Evolutionary conservation across 2,329 filamentous ascomycete genomes (phyloP).

Genomic region (Coniochaeta sp.): DNA sequence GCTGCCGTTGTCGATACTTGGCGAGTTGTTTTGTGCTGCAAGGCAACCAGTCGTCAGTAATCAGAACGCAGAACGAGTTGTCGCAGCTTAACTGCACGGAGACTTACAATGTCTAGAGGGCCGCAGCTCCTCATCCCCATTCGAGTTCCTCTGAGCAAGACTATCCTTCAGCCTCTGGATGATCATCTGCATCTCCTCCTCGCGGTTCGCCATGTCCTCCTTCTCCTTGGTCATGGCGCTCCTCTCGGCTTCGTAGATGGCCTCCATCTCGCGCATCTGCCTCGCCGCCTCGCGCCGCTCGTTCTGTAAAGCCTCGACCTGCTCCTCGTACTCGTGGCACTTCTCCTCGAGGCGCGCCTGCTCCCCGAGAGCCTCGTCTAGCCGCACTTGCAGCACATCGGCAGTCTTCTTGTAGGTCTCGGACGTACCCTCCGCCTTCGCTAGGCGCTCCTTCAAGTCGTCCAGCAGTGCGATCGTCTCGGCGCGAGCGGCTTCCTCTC

Average conservation of each 20-base stretch:
- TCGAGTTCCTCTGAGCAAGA: conserved; percentile 63
- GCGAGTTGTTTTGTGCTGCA: conserved; percentile 47
- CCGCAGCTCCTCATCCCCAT: conserved; percentile 47
- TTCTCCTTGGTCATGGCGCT: conserved; percentile 85
- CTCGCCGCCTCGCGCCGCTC: conserved; percentile 78
- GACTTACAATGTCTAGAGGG: conserved; percentile 50
- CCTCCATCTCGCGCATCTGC: conserved; percentile 84
- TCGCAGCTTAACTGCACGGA: background rate
- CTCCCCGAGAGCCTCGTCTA: conserved; percentile 79
- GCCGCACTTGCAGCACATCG: conserved; percentile 73
- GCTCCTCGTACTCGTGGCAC: conserved; percentile 78
- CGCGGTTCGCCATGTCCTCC: conserved; percentile 73
- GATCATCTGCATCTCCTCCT: conserved; percentile 84
- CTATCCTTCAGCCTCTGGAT: conserved; percentile 90
- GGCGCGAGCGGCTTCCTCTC: conserved; percentile 67
- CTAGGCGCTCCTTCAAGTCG: conserved; percentile 74
- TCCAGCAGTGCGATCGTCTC: conserved; percentile 74
- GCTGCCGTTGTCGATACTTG: conserved; percentile 64
- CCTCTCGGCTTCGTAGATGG: conserved; percentile 85
- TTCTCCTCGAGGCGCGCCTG: conserved; percentile 83
- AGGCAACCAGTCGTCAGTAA: background rate
- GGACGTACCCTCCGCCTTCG: conserved; percentile 69
- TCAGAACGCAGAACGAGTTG: background rate
- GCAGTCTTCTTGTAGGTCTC: conserved; percentile 79
- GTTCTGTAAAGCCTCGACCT: conserved; percentile 70